Conservation (phyloP, 2,329 filamentous ascomycete species). For the Metarhizium humberi region DNA sequence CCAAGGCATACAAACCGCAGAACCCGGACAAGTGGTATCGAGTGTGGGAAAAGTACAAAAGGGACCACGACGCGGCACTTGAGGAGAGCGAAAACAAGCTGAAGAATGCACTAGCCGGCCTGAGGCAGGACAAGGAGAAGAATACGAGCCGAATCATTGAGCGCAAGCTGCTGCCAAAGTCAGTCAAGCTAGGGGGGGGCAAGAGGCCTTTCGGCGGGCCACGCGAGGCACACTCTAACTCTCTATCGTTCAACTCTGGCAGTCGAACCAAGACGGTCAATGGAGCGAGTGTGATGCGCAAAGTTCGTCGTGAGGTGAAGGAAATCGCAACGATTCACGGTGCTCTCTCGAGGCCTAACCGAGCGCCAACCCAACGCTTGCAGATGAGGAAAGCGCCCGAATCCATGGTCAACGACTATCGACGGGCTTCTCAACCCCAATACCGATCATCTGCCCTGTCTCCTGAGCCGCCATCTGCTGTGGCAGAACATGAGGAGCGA, state of each 20-base stretch:
- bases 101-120: constrained; percentile 44
- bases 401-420: constrained; percentile 44
- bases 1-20: constrained; percentile 54
- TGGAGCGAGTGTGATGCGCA: constrained; percentile 45
- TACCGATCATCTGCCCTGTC: constrained; percentile 17
- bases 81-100: constrained; percentile 51
- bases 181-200: constrained; percentile 21
- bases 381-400: constrained; percentile 40
- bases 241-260: constrained; percentile 35
- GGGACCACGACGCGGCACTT: constrained; percentile 47
- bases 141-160: constrained; percentile 50
- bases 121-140: constrained; percentile 47
- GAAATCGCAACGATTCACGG: constrained; percentile 42
- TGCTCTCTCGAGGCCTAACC: constrained; percentile 27
- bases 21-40: constrained; percentile 67
- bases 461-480: constrained; percentile 11
- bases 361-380: constrained; percentile 19
- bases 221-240: constrained; percentile 20
- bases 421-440: constrained; percentile 31
- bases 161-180: constrained; percentile 34
- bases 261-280: constrained; percentile 42
- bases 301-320: constrained; percentile 45
- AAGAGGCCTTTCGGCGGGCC: constrained; percentile 17
- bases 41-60: constrained; percentile 62
- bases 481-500: constrained; percentile 23